These are phyloP conservation scores for Globisporangium splendens DNA, from an alignment of 352 stramenopile species.

Conservation along the genomic window DNA sequence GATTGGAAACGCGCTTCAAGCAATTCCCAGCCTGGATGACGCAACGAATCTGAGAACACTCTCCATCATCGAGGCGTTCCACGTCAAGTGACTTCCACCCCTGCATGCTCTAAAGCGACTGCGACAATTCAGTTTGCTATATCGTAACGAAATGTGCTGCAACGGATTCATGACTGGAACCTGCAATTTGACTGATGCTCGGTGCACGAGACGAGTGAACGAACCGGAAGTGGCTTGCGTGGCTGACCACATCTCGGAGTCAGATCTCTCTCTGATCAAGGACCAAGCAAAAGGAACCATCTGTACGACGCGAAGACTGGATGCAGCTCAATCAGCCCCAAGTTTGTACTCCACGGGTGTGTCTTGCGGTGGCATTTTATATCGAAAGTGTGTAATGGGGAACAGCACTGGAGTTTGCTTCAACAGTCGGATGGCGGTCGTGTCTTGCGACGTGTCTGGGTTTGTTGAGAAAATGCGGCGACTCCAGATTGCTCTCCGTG, in stretches of 20 bases:
- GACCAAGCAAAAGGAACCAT: neutral
- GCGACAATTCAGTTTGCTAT: neutral
- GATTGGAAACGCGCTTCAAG: constrained; percentile 15
- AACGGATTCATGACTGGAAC: constrained; percentile 13
- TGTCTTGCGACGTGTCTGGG: no score
- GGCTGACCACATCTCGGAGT: neutral
- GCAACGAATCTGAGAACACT: constrained; percentile 19
- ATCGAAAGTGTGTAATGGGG: no score
- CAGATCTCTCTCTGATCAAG: neutral
- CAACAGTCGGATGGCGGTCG: no score
- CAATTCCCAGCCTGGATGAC: constrained; percentile 28
- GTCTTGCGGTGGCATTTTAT: no score
- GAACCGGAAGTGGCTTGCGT: neutral
- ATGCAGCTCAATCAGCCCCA: no score
- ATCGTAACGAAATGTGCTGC: constrained; percentile 16
- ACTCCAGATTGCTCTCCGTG: no score
- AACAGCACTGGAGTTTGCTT: no score
- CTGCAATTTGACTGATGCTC: neutral
- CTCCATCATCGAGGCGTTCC: constrained; percentile 23
- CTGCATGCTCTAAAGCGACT: constrained; percentile 15
- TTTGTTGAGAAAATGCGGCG: no score
- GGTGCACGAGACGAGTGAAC: neutral
- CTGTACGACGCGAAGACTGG: neutral
- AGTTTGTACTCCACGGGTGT: no score
- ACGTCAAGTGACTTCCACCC: constrained; percentile 22